These are phyloP conservation scores for Rhynchospora pubera DNA, from an alignment of 176 grass and related monocot genomes.

Conservation along the genomic window DNA sequence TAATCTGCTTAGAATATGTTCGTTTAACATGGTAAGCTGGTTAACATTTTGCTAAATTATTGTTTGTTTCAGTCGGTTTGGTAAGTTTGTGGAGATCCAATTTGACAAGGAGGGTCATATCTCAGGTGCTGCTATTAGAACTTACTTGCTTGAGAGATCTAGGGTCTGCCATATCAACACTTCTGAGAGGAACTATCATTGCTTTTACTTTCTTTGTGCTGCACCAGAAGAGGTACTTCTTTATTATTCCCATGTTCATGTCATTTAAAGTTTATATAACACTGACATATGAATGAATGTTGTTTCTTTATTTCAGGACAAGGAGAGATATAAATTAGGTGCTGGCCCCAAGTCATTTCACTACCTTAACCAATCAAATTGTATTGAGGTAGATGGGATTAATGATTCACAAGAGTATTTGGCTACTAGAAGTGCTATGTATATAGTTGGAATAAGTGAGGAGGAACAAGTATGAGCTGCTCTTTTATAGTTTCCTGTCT, in stretches of 20 bases:
- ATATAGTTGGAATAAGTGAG: constrained; percentile 96
- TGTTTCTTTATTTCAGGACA: constrained; percentile 48
- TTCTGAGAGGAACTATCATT: constrained; percentile 98
- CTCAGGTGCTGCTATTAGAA: constrained; percentile 97
- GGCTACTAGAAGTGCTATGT: constrained; percentile 98
- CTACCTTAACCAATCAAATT: constrained; percentile 94
- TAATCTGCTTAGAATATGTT: constrained; percentile 20
- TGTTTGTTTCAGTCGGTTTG: constrained; percentile 67
- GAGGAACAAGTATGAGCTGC: constrained; percentile 64
- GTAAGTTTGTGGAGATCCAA: constrained; percentile 99
- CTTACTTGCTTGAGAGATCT: constrained; percentile 99
- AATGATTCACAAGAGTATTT: constrained; percentile 97
- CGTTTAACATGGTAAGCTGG: constrained; percentile 27
- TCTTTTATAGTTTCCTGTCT: constrained; percentile 11
- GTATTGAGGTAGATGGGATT: constrained; percentile 87
- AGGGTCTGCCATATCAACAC: constrained; percentile 96
- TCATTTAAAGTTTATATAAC: not conserved
- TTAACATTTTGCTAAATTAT: constrained; percentile 20
- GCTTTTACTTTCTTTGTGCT: constrained; percentile 93
- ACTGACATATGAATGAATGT: not conserved
- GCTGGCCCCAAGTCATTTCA: constrained; percentile 71
- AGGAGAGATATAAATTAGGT: constrained; percentile 63
- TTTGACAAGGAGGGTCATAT: constrained; percentile 95
- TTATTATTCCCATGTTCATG: not conserved
- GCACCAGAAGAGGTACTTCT: constrained; percentile 66